Evolutionary conservation across 495 filamentous ascomycete genomes (phyloP).

Genomic region (Parathielavia appendiculata): DNA sequence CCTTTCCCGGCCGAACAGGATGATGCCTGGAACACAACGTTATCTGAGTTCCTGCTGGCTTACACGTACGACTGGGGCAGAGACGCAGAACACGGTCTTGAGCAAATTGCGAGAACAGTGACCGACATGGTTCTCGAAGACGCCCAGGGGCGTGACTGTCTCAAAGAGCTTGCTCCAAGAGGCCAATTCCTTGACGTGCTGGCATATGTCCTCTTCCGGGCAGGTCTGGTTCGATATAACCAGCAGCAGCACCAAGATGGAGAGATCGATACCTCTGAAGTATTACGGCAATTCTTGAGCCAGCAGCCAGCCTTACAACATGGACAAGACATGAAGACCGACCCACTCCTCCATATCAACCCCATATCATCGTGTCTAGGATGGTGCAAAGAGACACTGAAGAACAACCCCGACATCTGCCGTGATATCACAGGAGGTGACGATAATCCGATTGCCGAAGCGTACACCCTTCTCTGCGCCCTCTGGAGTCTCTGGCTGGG

Average conservation of each 20-base stretch:
- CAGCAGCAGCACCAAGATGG: not conserved
- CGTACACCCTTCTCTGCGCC: slow-evolving; percentile 17
- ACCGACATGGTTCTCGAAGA: not conserved
- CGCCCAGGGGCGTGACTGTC: not conserved
- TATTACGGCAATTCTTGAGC: slow-evolving; percentile 14
- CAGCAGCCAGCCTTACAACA: slow-evolving; percentile 13
- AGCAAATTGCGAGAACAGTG: slow-evolving; percentile 9
- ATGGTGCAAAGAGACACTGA: slow-evolving; percentile 16
- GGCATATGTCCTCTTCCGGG: slow-evolving; percentile 12
- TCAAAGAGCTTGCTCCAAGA: slow-evolving; percentile 8
- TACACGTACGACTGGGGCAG: slow-evolving; percentile 8
- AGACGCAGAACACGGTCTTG: not conserved
- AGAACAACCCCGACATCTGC: not conserved
- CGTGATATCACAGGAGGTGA: not conserved
- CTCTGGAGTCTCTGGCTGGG: slow-evolving; percentile 16
- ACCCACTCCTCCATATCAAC: not conserved
- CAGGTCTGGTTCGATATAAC: slow-evolving; percentile 18
- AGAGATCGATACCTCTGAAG: not conserved
- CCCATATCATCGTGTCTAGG: slow-evolving; percentile 4
- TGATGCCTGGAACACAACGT: not conserved
- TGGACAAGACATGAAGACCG: not conserved
- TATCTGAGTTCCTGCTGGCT: slow-evolving; percentile 9
- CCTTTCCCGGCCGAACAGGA: not conserved
- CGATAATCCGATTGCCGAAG: not conserved
- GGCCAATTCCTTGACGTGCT: slow-evolving; percentile 14